A percentile compares a stretch with the other conserved stretches of the same genome.
These are phyloP conservation scores for Yarrowia divulgata DNA, from an alignment of 805 yeast species.

Conservation along the genomic window DNA sequence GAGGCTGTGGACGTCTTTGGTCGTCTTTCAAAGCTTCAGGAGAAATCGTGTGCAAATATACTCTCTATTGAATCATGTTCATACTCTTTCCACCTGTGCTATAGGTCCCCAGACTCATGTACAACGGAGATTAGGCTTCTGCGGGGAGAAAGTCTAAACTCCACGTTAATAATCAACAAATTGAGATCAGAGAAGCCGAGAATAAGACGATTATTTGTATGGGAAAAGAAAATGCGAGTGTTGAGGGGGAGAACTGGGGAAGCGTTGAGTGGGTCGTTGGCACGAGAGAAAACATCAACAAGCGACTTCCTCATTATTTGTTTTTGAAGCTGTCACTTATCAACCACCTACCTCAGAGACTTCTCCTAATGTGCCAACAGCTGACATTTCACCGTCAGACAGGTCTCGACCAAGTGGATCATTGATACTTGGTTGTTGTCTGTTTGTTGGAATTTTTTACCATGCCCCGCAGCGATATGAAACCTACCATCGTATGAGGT, in stretches of 20 bases:
- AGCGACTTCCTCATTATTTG: too few species aligned
- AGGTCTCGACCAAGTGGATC: not conserved
- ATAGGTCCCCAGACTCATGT: not conserved
- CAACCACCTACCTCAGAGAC: too few species aligned
- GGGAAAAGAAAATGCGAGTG: not conserved
- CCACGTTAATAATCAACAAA: constrained; percentile 26
- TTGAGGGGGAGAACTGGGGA: not conserved
- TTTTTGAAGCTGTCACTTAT: too few species aligned
- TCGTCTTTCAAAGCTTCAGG: not conserved
- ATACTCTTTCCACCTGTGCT: not conserved
- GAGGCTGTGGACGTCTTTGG: not conserved
- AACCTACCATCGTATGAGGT: constrained; percentile 10
- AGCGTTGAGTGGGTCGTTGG: too few species aligned
- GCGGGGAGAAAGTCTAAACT: constrained; percentile 15
- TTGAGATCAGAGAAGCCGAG: not conserved
- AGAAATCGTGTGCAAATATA: not conserved
- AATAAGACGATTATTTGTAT: constrained; percentile 8
- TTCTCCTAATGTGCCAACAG: not conserved
- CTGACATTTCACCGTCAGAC: not conserved
- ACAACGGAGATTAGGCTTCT: constrained; percentile 6
- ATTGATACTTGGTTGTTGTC: too few species aligned
- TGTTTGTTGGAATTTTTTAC: not conserved
- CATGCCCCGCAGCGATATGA: constrained; percentile 26
- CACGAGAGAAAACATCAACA: too few species aligned
- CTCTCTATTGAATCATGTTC: not conserved